Percentiles rank a stretch among this genome's conserved stretches.
phyloP scores from a whole-genome alignment of 2,329 filamentous ascomycete species.

The Neonectria neomacrospora region DNA sequence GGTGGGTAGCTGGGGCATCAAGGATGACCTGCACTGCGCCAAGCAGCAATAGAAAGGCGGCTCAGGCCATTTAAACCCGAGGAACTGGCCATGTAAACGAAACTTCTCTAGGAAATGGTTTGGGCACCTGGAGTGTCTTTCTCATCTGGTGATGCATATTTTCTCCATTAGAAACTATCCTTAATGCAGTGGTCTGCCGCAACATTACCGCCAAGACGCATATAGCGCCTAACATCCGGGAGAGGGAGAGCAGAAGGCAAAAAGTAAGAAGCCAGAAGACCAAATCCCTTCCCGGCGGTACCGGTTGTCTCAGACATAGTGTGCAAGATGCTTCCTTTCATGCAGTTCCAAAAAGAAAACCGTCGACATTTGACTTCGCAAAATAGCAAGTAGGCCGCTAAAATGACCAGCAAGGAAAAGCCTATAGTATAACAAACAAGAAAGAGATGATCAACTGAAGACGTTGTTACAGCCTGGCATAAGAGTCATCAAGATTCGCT shows the following conservation, averaged over 20 bases:
- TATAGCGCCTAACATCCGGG: conserved; percentile 1
- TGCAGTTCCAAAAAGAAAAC: neutral
- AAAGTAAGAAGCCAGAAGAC: neutral
- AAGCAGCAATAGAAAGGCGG: conserved; percentile 24
- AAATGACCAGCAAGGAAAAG: conserved; percentile 1
- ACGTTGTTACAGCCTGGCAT: conserved; percentile 7
- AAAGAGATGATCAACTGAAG: conserved; percentile 3
- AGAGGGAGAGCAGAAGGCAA: neutral
- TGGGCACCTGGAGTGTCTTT: neutral
- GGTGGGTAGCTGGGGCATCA: conserved; percentile 87
- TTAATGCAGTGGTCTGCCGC: conserved; percentile 9
- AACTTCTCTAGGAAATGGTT: too few relatives aligned
- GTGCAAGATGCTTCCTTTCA: conserved; percentile 4
- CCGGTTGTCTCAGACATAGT: neutral
- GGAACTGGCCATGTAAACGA: conserved; percentile 1
- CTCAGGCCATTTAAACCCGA: neutral
- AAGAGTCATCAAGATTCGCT: conserved; percentile 13
- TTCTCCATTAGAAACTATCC: conserved; percentile 18
- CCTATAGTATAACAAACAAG: neutral
- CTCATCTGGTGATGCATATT: conserved; percentile 6
- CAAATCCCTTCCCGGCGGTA: neutral
- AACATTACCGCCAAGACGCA: conserved; percentile 1
- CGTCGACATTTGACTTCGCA: neutral
- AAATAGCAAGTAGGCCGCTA: conserved; percentile 6
- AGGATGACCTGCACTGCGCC: conserved; percentile 46